phyloP scores from a whole-genome alignment of 225 moss, liverwort and hornwort genomes.

The Pseudisothecium myosuroides region DNA sequence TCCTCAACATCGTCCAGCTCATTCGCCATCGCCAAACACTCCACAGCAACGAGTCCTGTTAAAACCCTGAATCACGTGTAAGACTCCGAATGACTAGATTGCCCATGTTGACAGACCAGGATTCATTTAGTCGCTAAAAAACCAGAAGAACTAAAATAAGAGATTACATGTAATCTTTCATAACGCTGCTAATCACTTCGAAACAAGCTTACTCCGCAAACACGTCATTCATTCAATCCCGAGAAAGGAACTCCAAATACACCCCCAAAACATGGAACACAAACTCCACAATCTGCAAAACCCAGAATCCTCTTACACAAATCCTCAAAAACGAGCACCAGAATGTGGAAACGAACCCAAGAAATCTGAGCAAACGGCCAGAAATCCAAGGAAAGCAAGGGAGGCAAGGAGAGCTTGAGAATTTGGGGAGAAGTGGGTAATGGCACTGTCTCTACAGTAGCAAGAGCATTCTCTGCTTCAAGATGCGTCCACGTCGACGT shows the following conservation, averaged over 20 bases:
- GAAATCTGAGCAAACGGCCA: background rate
- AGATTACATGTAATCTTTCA: background rate
- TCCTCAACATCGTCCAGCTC: slow-evolving; percentile 26
- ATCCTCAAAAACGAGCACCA: background rate
- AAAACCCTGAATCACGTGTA: background rate
- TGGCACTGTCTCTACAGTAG: background rate
- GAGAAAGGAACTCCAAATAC: background rate
- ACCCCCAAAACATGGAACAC: background rate
- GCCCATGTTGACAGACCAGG: background rate
- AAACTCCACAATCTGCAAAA: background rate
- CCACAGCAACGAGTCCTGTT: background rate
- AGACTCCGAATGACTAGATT: background rate
- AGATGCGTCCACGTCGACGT: slow-evolving; percentile 10
- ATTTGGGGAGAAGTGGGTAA: background rate
- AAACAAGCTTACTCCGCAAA: background rate
- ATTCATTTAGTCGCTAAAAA: background rate
- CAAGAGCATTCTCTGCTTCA: background rate
- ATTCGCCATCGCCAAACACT: slow-evolving; percentile 12
- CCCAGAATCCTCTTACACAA: background rate
- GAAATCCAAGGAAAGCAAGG: background rate
- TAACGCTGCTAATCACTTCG: background rate
- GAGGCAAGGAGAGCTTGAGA: background rate
- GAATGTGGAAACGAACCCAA: background rate
- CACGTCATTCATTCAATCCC: background rate
- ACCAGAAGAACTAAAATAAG: background rate